Conservation (phyloP, 306 rosid species). For the Argentina anserina region DNA sequence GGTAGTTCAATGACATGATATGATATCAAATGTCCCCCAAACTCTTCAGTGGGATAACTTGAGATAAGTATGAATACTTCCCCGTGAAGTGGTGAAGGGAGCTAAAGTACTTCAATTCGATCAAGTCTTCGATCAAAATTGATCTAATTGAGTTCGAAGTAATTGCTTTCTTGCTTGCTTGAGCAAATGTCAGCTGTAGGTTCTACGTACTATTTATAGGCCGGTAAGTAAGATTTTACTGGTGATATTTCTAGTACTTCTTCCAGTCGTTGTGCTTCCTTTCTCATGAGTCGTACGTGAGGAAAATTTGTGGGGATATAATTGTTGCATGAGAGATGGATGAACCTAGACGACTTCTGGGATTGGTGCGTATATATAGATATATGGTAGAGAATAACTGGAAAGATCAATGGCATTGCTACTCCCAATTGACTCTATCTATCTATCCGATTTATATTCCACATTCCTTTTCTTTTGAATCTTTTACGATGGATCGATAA, state of each 20-base stretch:
- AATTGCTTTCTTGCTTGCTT: background rate
- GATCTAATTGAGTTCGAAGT: background rate
- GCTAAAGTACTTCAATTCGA: slow-evolving; percentile 12
- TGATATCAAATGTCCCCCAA: slow-evolving; percentile 34
- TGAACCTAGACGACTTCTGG: slow-evolving; percentile 24
- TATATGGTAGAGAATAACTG: background rate
- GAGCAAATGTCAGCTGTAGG: slow-evolving; percentile 3
- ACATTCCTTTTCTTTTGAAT: background rate
- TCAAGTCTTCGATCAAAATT: background rate
- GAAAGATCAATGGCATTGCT: slow-evolving; percentile 5
- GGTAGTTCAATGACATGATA: background rate
- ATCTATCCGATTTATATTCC: background rate
- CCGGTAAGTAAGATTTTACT: background rate
- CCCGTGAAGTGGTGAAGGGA: slow-evolving; percentile 33
- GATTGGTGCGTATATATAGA: background rate
- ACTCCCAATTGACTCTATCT: background rate
- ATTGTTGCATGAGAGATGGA: background rate
- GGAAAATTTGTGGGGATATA: background rate
- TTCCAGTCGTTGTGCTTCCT: background rate
- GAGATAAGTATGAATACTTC: background rate
- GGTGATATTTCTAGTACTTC: background rate
- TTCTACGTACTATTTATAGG: background rate
- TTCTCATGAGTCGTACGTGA: background rate
- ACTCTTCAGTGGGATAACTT: slow-evolving; percentile 37
- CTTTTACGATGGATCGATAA: background rate